Conservation (phyloP, 805 yeast species). For the Candida nitratophila region DNA sequence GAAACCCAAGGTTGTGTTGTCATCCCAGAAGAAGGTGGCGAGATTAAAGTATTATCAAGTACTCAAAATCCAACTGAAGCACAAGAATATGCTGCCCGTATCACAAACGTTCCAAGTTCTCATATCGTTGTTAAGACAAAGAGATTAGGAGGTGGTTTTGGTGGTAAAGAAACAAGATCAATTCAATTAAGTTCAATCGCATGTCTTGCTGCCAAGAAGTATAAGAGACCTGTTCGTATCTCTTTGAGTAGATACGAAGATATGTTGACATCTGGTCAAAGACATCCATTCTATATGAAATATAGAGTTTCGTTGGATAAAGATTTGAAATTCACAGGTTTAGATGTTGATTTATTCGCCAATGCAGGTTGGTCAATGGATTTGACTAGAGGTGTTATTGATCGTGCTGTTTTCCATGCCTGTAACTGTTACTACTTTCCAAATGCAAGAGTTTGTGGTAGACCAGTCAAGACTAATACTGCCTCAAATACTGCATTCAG, state of each 20-base stretch:
- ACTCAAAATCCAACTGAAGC: slow-evolving; percentile 40
- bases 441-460: slow-evolving; percentile 29
- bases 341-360: slow-evolving; percentile 32
- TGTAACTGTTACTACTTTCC: slow-evolving; percentile 38
- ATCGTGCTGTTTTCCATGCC: slow-evolving; percentile 37
- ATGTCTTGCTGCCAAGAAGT: slow-evolving; percentile 36
- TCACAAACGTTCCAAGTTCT: slow-evolving; percentile 34
- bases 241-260: slow-evolving; percentile 35
- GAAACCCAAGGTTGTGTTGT: slow-evolving; percentile 39
- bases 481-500: slow-evolving; percentile 44
- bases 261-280: slow-evolving; percentile 38
- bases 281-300: slow-evolving; percentile 38
- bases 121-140: slow-evolving; percentile 34
- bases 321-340: slow-evolving; percentile 32
- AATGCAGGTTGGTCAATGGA: slow-evolving; percentile 46
- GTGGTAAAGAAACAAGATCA: slow-evolving; percentile 41
- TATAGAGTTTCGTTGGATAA: slow-evolving; percentile 37
- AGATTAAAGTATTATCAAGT: slow-evolving; percentile 35
- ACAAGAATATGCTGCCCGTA: slow-evolving; percentile 35
- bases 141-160: slow-evolving; percentile 44
- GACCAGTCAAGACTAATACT: slow-evolving; percentile 36
- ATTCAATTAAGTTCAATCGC: slow-evolving; percentile 32
- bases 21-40: slow-evolving; percentile 40
- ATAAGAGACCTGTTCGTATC: slow-evolving; percentile 35
- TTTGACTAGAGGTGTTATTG: slow-evolving; percentile 41